These are phyloP conservation scores for Pichia exigua DNA, from an alignment of 805 yeast genomes.

Conservation along the genomic window DNA sequence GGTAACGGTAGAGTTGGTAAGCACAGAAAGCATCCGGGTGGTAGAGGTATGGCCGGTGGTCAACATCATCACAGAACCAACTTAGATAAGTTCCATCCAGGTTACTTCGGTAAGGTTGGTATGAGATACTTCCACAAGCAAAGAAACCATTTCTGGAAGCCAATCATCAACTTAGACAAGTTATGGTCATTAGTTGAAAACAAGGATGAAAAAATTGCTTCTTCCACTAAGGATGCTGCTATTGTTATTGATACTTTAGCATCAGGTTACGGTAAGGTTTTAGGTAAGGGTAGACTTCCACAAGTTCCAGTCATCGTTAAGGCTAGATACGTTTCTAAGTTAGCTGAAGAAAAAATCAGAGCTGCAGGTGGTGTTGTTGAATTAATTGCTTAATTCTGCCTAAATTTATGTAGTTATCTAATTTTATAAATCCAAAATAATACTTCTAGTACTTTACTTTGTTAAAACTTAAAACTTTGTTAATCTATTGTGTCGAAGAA, in stretches of 20 bases:
- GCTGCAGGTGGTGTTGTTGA: constrained; percentile 99
- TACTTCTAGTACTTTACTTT: neutral
- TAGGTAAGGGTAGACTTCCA: constrained; percentile 99
- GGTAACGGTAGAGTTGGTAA: constrained; percentile 99
- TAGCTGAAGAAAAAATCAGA: constrained; percentile 99
- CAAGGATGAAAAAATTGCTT: constrained; percentile 87
- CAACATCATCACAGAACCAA: constrained; percentile 99
- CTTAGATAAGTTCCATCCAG: constrained; percentile 99
- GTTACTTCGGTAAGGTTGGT: constrained; percentile 99
- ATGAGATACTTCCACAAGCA: constrained; percentile 99
- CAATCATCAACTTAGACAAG: constrained; percentile 96
- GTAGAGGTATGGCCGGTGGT: constrained; percentile 99
- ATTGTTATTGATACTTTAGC: constrained; percentile 99
- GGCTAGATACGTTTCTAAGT: constrained; percentile 98
- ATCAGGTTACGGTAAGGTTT: constrained; percentile 99
- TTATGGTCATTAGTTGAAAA: constrained; percentile 95
- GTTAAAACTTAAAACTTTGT: neutral
- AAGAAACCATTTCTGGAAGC: constrained; percentile 92
- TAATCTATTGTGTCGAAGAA: neutral
- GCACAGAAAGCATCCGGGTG: constrained; percentile 99
- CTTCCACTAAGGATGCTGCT: constrained; percentile 82
- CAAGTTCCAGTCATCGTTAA: constrained; percentile 97
- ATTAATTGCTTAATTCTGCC: constrained; percentile 78
- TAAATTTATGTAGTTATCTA: neutral
- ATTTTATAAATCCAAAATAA: neutral